Evolutionary conservation across 2,329 filamentous ascomycete species (phyloP).

Genomic region (Monosporascus ibericus): DNA sequence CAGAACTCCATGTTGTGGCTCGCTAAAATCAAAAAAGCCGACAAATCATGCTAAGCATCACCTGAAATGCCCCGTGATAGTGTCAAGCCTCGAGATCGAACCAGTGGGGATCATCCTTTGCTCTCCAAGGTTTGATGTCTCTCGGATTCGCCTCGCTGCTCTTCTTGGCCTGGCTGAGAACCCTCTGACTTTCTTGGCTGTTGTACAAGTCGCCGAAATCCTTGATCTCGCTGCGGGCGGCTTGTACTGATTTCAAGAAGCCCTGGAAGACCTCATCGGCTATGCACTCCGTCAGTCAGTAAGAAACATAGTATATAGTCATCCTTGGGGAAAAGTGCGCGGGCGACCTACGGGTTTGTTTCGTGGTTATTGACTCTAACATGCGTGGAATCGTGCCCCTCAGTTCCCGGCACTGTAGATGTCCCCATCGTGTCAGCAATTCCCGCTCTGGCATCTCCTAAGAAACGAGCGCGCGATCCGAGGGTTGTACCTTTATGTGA

Average conservation of each 20-base stretch:
- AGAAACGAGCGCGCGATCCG: too few species aligned
- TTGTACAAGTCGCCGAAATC: conserved; percentile 43
- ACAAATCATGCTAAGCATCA: too few species aligned
- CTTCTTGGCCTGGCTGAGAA: conserved; percentile 46
- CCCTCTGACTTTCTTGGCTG: conserved; percentile 39
- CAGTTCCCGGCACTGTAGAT: conserved; percentile 37
- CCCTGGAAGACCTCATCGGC: conserved; percentile 43
- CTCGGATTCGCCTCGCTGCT: conserved; percentile 49
- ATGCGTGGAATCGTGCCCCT: conserved; percentile 44
- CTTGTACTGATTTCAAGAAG: conserved; percentile 41
- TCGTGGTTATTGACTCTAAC: conserved; percentile 44
- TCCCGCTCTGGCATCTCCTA: background rate
- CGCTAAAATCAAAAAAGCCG: too few species aligned
- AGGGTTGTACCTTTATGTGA: conserved; percentile 42
- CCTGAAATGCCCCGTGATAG: too few species aligned
- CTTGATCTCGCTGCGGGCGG: conserved; percentile 44
- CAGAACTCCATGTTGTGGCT: too few species aligned
- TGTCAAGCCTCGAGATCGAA: conserved; percentile 23
- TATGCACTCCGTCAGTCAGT: conserved; percentile 24
- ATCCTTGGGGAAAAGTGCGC: background rate
- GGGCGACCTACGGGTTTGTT: conserved; percentile 42
- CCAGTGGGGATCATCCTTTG: conserved; percentile 56
- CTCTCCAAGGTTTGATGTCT: conserved; percentile 53
- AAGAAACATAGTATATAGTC: background rate
- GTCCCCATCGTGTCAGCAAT: background rate